phyloP scores from a whole-genome alignment of 1,139 yeast genomes.

The Blastobotrys illinoisensis region DNA sequence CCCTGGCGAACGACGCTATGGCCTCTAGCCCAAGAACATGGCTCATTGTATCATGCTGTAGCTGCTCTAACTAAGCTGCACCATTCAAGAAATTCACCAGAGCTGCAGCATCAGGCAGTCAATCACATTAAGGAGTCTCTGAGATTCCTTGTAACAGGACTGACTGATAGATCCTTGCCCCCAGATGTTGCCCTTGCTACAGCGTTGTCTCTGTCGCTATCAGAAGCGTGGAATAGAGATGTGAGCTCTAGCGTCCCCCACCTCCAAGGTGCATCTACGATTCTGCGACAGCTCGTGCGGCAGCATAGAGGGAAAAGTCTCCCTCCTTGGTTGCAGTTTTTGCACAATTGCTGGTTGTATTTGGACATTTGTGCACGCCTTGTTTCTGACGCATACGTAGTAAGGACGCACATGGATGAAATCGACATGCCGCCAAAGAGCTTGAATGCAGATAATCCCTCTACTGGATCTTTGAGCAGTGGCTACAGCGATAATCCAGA shows the following conservation, averaged over 20 bases:
- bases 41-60: slow-evolving; percentile 55
- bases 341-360: slow-evolving; percentile 61
- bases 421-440: not conserved
- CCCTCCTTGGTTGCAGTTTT: slow-evolving; percentile 40
- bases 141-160: slow-evolving; percentile 52
- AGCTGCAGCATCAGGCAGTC: slow-evolving; percentile 46
- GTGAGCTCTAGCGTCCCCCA: slow-evolving; percentile 64
- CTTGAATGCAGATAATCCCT: not conserved
- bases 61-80: slow-evolving; percentile 65
- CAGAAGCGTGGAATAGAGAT: slow-evolving; percentile 66
- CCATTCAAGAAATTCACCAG: slow-evolving; percentile 45
- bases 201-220: slow-evolving; percentile 55
- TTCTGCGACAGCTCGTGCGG: slow-evolving; percentile 38
- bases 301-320: slow-evolving; percentile 15
- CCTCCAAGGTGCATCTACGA: slow-evolving; percentile 58
- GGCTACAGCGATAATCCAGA: not conserved
- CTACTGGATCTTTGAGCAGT: not conserved
- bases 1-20: slow-evolving; percentile 60
- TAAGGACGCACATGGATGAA: slow-evolving; percentile 15
- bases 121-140: slow-evolving; percentile 57
- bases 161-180: slow-evolving; percentile 45
- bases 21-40: slow-evolving; percentile 49
- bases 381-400: slow-evolving; percentile 48
- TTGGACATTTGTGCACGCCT: slow-evolving; percentile 61
- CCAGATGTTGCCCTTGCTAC: slow-evolving; percentile 65